Conservation (phyloP, 2,329 filamentous ascomycete species). For the Colletotrichum salicis region DNA sequence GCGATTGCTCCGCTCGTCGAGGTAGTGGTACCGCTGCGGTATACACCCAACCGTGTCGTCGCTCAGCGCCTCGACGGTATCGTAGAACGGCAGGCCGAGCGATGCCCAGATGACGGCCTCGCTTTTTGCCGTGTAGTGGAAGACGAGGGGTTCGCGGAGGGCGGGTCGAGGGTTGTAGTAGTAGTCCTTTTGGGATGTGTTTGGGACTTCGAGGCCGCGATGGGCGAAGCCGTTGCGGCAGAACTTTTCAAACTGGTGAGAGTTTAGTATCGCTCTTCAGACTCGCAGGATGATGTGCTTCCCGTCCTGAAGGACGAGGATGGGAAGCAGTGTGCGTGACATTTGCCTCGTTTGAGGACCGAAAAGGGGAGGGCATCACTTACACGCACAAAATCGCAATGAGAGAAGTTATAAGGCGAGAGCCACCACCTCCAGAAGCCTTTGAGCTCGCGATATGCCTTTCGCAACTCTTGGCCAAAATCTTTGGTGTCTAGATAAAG, state of each 20-base stretch:
- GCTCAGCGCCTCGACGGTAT: neutral
- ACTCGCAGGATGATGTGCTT: neutral
- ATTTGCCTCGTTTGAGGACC: neutral
- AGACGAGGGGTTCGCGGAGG: neutral
- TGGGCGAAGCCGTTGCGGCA: neutral
- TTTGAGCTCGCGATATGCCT: neutral
- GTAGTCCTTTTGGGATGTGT: neutral
- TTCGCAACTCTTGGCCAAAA: neutral
- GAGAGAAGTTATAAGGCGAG: neutral
- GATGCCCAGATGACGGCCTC: neutral
- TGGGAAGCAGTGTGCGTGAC: neutral
- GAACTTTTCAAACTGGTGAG: neutral
- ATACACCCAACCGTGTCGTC: neutral
- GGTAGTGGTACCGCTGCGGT: neutral
- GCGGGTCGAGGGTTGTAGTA: neutral
- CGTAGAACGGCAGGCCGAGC: neutral
- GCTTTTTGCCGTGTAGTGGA: neutral
- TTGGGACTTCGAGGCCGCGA: neutral
- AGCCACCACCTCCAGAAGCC: conserved; percentile 7
- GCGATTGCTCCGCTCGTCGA: neutral
- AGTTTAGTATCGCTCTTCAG: neutral
- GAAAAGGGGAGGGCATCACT: neutral
- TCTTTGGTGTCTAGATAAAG: neutral
- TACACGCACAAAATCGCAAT: conserved; percentile 8
- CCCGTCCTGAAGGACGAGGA: neutral